Conservation (phyloP, 2,329 filamentous ascomycete species). For the Chaetomium sp. region DNA sequence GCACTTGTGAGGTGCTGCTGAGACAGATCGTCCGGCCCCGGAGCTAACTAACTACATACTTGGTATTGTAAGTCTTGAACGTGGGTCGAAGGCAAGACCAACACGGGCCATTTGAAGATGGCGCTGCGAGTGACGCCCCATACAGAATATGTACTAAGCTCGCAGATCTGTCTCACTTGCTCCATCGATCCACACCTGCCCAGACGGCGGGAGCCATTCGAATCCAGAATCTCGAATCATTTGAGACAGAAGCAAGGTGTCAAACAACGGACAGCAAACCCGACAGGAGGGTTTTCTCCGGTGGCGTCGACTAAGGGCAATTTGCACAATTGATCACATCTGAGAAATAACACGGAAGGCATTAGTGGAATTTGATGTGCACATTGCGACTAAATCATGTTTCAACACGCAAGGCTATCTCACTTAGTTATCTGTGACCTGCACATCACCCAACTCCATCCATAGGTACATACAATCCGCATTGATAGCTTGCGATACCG, state of each 20-base stretch:
- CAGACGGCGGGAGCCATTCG: not conserved
- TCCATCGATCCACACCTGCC: constrained; percentile 6
- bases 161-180: constrained; percentile 13
- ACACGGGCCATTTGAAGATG: not conserved
- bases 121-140: not conserved
- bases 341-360: not conserved
- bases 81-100: constrained; percentile 1
- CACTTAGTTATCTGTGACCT: not conserved
- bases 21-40: not conserved
- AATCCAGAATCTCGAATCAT: not conserved
- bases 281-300: not conserved
- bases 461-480: not conserved
- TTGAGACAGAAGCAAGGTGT: not conserved
- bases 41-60: no score
- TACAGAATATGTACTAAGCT: constrained; percentile 11
- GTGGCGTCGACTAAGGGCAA: not conserved
- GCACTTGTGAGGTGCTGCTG: not conserved
- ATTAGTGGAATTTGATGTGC: not conserved
- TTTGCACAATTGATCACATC: not conserved
- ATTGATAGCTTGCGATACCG: not conserved
- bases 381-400: not conserved
- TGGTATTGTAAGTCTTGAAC: not conserved
- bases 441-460: constrained; percentile 8
- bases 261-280: not conserved
- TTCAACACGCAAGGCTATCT: not conserved